These are phyloP conservation scores for Emericellopsis atlantica DNA, from an alignment of 2,329 filamentous ascomycete species.

Conservation along the genomic window DNA sequence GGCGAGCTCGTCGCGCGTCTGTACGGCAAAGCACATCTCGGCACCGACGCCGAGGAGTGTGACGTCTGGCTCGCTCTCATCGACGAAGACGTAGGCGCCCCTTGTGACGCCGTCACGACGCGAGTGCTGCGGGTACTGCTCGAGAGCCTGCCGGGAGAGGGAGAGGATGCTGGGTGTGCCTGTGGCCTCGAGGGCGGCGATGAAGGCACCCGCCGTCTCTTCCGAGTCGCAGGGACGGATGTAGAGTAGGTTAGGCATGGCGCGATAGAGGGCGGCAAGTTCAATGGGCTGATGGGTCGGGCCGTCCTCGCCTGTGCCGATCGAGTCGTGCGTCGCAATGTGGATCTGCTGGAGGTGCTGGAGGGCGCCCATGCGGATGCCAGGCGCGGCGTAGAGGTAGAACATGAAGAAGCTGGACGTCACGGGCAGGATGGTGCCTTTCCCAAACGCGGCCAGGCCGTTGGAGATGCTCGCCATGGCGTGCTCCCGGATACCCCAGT, in stretches of 20 bases:
- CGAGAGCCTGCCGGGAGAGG: conserved; percentile 28
- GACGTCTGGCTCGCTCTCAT: conserved; percentile 28
- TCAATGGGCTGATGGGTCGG: conserved; percentile 52
- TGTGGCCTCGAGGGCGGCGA: conserved; percentile 27
- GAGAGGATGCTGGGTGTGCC: conserved; percentile 34
- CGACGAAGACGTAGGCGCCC: conserved; percentile 32
- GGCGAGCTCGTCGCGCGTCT: conserved; percentile 22
- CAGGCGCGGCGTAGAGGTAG: conserved; percentile 44
- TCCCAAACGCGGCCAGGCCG: conserved; percentile 44
- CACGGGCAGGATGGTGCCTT: conserved; percentile 41
- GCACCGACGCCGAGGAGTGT: conserved; percentile 27
- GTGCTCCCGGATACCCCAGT: conserved; percentile 48
- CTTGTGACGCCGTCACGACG: conserved; percentile 25
- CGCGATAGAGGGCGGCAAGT: conserved; percentile 41
- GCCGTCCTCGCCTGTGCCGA: conserved; percentile 47
- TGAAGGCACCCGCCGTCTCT: conserved; percentile 42
- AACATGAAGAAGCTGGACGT: conserved; percentile 54
- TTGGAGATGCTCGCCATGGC: conserved; percentile 47
- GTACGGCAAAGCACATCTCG: conserved; percentile 19
- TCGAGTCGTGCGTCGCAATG: conserved; percentile 47
- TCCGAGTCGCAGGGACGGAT: conserved; percentile 47
- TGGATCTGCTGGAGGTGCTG: conserved; percentile 43
- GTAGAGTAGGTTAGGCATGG: conserved; percentile 50
- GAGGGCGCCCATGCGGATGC: conserved; percentile 47
- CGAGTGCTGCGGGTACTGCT: conserved; percentile 23